Evolutionary conservation across 1,139 yeast genomes (phyloP), one percentile per base, ranked within the genome.

Genomic region (Debaryomycetaceae sp.): DNA sequence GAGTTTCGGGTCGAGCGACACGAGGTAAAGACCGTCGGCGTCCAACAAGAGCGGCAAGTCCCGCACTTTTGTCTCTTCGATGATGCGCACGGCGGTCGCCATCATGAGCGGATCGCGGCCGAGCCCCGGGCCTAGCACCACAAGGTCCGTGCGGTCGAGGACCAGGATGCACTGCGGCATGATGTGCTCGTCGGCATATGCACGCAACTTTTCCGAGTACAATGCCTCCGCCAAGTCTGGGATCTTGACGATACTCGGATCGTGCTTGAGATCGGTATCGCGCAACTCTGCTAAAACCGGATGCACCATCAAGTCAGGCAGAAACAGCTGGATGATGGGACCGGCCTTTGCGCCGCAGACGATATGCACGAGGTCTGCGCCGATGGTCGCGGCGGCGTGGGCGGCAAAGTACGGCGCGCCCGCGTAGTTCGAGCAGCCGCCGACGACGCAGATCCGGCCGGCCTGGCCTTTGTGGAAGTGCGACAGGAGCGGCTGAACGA

Each of bases 391-490:
- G 2, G 93, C 73, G 1, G 95, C 82, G 47, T 81, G 77, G 10
- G 92, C 79, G 16, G 94, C 70, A 50, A 90, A 90, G 55, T 65
- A 90, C 2, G 98, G 98, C 0, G 98, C 98, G 0, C 98, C 98
- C 0, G 97, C 87, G 49, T 82, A 85, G 46, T 87, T 96, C 48
- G 82, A 92, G 49, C 92, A 78, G 2, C 98, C 98, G 11, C 98
- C 98, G 34, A 90, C 70, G 0, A 90, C 85, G 5, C 78, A 86
- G 4, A 90, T 63, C 36, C 85, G 66, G 4, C 97, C 97, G 3
- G 87, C 82, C 55, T 90, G 97, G 24, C 98, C 98, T 50, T 90
- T 90, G 55, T 90, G 81, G 49, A 81, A 79, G 5, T 53, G 43
- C 4, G 83, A 73, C 5, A 69, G 58, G 24, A 90, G 58, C 6